Percentiles rank a stretch among this genome's conserved stretches.
These are phyloP conservation scores for Otatea glauca DNA, from an alignment of 176 grass and related monocot genomes.

Conservation along the genomic window DNA sequence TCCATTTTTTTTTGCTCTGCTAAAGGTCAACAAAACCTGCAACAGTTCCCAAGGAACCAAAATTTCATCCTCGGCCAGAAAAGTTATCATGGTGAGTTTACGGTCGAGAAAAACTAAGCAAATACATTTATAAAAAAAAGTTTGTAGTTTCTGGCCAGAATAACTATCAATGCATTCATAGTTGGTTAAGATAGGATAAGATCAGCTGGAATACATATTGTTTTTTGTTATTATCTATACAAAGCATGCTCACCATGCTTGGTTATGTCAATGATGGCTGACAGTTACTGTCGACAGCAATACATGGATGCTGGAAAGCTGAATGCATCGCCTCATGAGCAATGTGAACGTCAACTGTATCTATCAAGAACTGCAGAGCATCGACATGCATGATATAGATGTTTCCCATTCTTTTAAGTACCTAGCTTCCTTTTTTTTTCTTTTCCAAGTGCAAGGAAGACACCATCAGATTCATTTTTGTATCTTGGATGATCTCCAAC, in stretches of 20 bases:
- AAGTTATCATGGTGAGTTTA: conserved; percentile 70
- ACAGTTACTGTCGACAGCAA: conserved; percentile 77
- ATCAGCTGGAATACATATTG: background rate
- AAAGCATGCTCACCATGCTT: conserved; percentile 62
- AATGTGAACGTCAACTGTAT: background rate
- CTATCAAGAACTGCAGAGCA: conserved; percentile 8
- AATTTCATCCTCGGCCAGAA: conserved; percentile 59
- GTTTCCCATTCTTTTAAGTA: conserved; percentile 6
- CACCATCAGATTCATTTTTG: conserved; percentile 22
- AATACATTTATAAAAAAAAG: background rate
- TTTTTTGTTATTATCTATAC: conserved; percentile 29
- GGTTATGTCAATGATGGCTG: conserved; percentile 49
- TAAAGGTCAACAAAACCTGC: conserved; percentile 73
- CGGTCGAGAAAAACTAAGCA: background rate
- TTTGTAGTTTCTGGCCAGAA: background rate
- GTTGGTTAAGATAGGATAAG: background rate
- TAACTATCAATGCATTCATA: background rate
- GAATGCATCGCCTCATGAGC: conserved; percentile 11
- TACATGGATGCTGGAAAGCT: conserved; percentile 55
- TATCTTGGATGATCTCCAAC: conserved; percentile 31
- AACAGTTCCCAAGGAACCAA: conserved; percentile 84
- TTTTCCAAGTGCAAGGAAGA: conserved; percentile 10
- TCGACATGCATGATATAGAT: conserved; percentile 24
- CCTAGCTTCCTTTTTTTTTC: background rate
- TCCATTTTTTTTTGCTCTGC: conserved; percentile 20